These are phyloP conservation scores for Gentiana dahurica DNA, from an alignment of 257 asterid species.

Conservation along the genomic window DNA sequence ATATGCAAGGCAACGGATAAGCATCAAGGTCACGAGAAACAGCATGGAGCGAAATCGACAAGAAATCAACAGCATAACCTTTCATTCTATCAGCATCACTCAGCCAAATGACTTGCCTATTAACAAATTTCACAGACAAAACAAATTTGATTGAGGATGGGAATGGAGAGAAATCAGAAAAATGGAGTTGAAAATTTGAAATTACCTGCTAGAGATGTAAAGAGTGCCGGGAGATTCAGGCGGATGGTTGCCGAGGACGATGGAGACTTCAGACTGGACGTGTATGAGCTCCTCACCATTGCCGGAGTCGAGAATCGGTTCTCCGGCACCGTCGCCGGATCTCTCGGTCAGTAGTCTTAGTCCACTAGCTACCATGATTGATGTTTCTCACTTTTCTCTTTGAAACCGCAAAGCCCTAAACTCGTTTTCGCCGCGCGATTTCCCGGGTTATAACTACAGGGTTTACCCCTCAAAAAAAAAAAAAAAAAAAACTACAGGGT, in stretches of 20 bases:
- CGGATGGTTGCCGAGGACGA: constrained; percentile 56
- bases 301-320: constrained; percentile 42
- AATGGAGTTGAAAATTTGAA: neutral
- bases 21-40: constrained; percentile 92
- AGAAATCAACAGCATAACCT: constrained; percentile 81
- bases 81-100: constrained; percentile 57
- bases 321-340: constrained; percentile 50
- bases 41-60: constrained; percentile 73
- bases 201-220: constrained; percentile 65
- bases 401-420: constrained; percentile 11
- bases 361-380: constrained; percentile 24
- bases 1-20: constrained; percentile 71
- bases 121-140: constrained; percentile 1
- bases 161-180: neutral
- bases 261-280: constrained; percentile 49
- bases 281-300: constrained; percentile 68
- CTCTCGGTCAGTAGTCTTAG: constrained; percentile 49
- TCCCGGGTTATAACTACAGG: neutral
- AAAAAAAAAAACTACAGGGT: neutral
- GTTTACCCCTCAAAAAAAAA: too few species aligned
- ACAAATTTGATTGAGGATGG: neutral
- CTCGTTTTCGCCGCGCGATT: neutral
- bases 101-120: constrained; percentile 91
- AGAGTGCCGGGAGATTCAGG: constrained; percentile 78
- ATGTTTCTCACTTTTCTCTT: constrained; percentile 21